Percentiles rank a stretch among this genome's conserved stretches.
Evolutionary conservation across 495 filamentous ascomycete genomes (phyloP).

Genomic region (Chaetomium cochliodes): DNA sequence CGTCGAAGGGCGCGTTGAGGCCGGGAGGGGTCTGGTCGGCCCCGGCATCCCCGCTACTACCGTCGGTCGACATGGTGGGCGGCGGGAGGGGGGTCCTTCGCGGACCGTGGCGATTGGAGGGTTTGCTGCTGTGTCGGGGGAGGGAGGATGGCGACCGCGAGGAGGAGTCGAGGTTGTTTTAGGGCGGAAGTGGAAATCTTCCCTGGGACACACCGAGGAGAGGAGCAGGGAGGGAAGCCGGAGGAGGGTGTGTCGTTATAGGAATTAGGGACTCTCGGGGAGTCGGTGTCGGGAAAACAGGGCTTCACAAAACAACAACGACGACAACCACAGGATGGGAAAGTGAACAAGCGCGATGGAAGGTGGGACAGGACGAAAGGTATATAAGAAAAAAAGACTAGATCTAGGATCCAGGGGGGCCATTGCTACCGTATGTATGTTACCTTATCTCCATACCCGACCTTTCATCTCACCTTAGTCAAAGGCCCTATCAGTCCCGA

Average conservation of each 20-base stretch:
- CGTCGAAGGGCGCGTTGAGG: constrained; percentile 70
- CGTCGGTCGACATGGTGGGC: constrained; percentile 23
- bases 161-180: neutral
- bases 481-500: constrained; percentile 6
- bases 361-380: constrained; percentile 21
- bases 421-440: neutral
- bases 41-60: constrained; percentile 11
- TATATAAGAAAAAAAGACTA: constrained; percentile 1
- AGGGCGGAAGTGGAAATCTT: neutral
- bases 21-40: constrained; percentile 60
- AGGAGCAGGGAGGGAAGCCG: neutral
- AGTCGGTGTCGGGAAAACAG: neutral
- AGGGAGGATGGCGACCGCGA: neutral
- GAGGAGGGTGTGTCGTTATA: constrained; percentile 3
- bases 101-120: neutral
- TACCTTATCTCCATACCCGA: neutral
- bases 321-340: neutral
- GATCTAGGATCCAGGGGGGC: neutral
- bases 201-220: neutral
- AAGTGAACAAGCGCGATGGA: constrained; percentile 1
- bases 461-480: neutral
- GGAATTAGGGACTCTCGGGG: neutral
- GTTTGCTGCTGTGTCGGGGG: neutral
- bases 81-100: constrained; percentile 1
- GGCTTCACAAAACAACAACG: neutral